Percentiles rank a stretch among this genome's conserved stretches.
Evolutionary conservation across 805 yeast genomes (phyloP).

Genomic region (Starmerella floris): DNA sequence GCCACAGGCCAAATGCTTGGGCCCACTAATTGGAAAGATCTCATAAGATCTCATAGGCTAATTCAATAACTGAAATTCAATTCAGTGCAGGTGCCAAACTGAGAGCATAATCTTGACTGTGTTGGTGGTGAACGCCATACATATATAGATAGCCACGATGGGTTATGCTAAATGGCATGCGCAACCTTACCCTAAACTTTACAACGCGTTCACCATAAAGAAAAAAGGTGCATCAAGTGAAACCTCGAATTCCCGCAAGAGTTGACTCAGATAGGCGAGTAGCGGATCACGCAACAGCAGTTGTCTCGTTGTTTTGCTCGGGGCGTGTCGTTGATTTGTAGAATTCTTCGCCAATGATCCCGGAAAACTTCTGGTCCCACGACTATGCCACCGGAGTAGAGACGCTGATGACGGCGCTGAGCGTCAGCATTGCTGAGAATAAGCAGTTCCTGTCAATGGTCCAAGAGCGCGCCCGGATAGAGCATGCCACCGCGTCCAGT

Average conservation of each 20-base stretch:
- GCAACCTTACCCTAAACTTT: constrained; percentile 1
- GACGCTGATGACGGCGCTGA: constrained; percentile 27
- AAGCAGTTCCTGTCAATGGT: constrained; percentile 50
- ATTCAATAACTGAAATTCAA: no score
- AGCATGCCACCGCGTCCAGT: constrained; percentile 47
- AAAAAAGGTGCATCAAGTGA: not conserved
- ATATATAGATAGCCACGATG: no score
- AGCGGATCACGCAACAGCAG: no score
- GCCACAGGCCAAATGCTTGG: no score
- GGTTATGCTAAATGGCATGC: not conserved
- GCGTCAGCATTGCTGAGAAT: constrained; percentile 51
- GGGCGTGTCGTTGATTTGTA: no score
- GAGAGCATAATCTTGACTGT: no score
- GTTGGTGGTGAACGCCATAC: no score
- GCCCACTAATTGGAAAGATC: no score
- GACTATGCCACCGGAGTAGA: constrained; percentile 28
- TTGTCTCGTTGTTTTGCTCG: constrained; percentile 1
- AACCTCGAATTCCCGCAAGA: not conserved
- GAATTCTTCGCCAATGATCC: no score
- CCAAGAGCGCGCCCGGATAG: constrained; percentile 51
- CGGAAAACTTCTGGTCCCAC: constrained; percentile 26
- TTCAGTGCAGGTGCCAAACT: no score
- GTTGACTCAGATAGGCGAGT: no score
- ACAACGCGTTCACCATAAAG: not conserved
- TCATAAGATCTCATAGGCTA: no score